These are phyloP conservation scores for Penicillium sp. DNA, from an alignment of 2,329 filamentous ascomycete species.

Conservation along the genomic window DNA sequence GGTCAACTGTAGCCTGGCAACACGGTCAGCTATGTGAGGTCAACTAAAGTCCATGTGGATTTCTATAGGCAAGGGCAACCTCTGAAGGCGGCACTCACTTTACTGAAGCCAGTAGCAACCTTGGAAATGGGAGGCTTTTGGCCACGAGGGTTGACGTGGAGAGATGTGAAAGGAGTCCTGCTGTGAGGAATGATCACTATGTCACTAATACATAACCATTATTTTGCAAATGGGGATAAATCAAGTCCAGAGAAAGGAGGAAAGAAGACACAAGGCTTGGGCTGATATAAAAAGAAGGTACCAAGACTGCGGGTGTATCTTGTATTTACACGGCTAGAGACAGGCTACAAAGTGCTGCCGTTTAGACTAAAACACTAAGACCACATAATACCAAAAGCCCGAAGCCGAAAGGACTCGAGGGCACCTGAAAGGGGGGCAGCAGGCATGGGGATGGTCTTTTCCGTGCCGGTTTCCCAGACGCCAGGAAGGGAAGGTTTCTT, in stretches of 20 bases:
- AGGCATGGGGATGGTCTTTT: slow-evolving; percentile 1
- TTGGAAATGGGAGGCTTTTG: not conserved
- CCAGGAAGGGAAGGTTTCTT: not conserved
- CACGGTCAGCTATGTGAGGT: slow-evolving; percentile 23
- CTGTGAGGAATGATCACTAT: slow-evolving; percentile 18
- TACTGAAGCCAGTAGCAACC: not conserved
- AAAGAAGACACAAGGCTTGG: not conserved
- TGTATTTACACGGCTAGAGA: slow-evolving; percentile 15
- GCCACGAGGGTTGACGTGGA: slow-evolving; percentile 1
- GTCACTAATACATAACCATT: slow-evolving; percentile 15
- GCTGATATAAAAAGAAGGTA: slow-evolving; percentile 11
- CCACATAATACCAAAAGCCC: slow-evolving; percentile 10
- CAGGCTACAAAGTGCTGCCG: slow-evolving; percentile 8
- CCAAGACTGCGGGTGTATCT: slow-evolving; percentile 5
- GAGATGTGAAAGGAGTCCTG: slow-evolving; percentile 5
- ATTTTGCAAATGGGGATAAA: slow-evolving; percentile 2
- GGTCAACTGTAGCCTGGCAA: slow-evolving; percentile 20
- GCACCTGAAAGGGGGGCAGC: slow-evolving; percentile 4
- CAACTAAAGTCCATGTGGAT: not conserved
- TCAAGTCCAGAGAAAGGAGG: not conserved
- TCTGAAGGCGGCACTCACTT: slow-evolving; percentile 2
- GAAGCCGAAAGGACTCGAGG: slow-evolving; percentile 1
- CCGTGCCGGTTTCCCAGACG: slow-evolving; percentile 7
- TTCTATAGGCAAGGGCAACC: not conserved
- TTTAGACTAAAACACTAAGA: slow-evolving; percentile 10